Conservation (phyloP, 2,329 filamentous ascomycete genomes). For the Aureobasidium sp. region DNA sequence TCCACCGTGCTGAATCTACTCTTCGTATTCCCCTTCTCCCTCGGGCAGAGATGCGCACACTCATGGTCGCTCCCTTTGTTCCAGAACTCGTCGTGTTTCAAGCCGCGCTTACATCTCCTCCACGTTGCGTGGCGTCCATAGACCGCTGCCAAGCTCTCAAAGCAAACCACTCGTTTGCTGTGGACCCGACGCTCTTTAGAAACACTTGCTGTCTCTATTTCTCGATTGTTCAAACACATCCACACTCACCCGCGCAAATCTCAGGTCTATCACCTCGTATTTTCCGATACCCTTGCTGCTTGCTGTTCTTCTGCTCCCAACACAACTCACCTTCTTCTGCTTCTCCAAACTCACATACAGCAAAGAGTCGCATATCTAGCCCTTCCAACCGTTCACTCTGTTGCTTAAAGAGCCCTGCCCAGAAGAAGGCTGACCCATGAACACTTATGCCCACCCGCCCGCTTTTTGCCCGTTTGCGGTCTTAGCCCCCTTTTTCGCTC, state of each 20-base stretch:
- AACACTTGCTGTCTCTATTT: not conserved
- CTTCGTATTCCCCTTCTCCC: not conserved
- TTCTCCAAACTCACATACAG: not conserved
- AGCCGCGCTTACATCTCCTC: not conserved
- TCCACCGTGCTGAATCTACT: not conserved
- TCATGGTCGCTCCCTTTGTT: not conserved
- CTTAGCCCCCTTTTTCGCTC: not conserved
- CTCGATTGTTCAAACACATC: not conserved
- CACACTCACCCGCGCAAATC: not conserved
- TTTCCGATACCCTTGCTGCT: not conserved
- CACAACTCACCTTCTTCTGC: not conserved
- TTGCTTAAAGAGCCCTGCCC: not conserved
- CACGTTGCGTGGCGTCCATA: constrained; percentile 2
- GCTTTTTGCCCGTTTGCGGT: not conserved
- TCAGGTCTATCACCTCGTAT: not conserved
- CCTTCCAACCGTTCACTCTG: not conserved
- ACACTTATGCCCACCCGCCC: constrained; percentile 2
- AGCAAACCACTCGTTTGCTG: not conserved
- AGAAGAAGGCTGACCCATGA: constrained; percentile 8
- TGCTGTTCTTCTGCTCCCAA: too few species aligned
- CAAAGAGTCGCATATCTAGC: not conserved
- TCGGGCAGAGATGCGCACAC: not conserved
- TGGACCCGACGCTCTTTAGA: not conserved
- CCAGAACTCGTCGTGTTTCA: not conserved
- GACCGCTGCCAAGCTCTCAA: constrained; percentile 2